Conservation (phyloP, 2,329 filamentous ascomycete species). For the Ascochyta viciae-villosae region DNA sequence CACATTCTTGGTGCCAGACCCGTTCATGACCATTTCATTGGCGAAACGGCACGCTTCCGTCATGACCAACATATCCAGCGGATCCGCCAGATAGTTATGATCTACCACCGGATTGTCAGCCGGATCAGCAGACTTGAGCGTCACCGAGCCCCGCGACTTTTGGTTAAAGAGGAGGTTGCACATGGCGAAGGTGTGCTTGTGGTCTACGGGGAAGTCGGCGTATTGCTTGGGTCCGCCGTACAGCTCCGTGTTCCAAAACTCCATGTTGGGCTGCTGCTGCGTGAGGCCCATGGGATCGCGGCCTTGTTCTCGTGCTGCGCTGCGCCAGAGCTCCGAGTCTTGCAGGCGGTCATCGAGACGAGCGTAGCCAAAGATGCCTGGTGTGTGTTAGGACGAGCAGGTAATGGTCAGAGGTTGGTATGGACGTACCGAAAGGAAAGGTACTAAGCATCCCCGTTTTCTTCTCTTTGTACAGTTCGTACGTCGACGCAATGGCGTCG, state of each 20-base stretch:
- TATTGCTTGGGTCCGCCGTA: constrained; percentile 68
- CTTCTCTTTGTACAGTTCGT: constrained; percentile 64
- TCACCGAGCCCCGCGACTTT: constrained; percentile 64
- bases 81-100: constrained; percentile 65
- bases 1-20: constrained; percentile 64
- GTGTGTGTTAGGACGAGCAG: too few species aligned
- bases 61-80: constrained; percentile 65
- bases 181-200: constrained; percentile 64
- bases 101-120: constrained; percentile 63
- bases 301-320: constrained; percentile 51
- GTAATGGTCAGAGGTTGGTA: not conserved
- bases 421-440: constrained; percentile 63
- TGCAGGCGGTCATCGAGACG: constrained; percentile 67
- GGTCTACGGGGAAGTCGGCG: constrained; percentile 59
- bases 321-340: constrained; percentile 62
- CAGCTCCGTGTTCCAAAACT: constrained; percentile 69
- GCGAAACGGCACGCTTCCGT: constrained; percentile 65
- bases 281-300: constrained; percentile 70
- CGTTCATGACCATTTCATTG: constrained; percentile 67
- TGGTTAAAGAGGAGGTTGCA: constrained; percentile 65
- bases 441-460: constrained; percentile 65
- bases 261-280: constrained; percentile 64
- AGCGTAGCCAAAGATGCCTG: constrained; percentile 62
- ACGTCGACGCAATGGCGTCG: constrained; percentile 58
- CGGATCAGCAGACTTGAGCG: constrained; percentile 58